Base-by-base conservation (phyloP, 306 rosid genomes). In the Vicia sativa region DNA sequence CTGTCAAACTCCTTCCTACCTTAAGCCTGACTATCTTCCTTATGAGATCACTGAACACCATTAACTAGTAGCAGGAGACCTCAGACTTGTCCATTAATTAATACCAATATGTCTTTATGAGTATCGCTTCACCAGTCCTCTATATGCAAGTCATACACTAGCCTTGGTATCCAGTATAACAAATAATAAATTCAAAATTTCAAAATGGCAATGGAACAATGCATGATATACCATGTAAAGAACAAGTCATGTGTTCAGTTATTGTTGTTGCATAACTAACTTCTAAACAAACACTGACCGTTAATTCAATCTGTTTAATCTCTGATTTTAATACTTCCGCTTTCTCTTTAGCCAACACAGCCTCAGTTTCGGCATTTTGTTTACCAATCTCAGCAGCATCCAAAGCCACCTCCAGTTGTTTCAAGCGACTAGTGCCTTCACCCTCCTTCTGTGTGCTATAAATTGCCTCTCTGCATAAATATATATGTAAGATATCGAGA, bases 321-420 rank as follows among this genome's bases (percentile, higher is more conserved):
- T 90, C 96, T 38, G 92, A 90, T 79, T 83, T 88, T 74, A 86
- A 78, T 37, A 50, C 77, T 72, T 86, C 91, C 41, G 71, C 79
- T 83, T 78, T 90, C 81, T 85, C 89, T 76, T 84, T 85, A 23
- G 85, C 87, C 81, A 88, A 74, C 1, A 60, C 44, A 67, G 75
- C 87, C 79, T 90, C 98, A 72, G 85, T 79, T 80, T 88, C 97
- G 34, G 91, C 91, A 70, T 76, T 83, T 67, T 79, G 82, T 79
- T 85, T 85, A 65, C 78, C 83, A 48, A 80, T 75, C 78, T 80
- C 84, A 39, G 84, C 90, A 77, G 84, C 83, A 85, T 93, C 96
- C 65, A 93, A 77, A 77, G 86, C 90, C 71, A 90, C 91, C 85
- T 86, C 91, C 78, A 90, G 67, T 75, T 93, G 91, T 80, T 90